phyloP scores from a whole-genome alignment of 768 basidiomycete genomes.

The Russula earlei region DNA sequence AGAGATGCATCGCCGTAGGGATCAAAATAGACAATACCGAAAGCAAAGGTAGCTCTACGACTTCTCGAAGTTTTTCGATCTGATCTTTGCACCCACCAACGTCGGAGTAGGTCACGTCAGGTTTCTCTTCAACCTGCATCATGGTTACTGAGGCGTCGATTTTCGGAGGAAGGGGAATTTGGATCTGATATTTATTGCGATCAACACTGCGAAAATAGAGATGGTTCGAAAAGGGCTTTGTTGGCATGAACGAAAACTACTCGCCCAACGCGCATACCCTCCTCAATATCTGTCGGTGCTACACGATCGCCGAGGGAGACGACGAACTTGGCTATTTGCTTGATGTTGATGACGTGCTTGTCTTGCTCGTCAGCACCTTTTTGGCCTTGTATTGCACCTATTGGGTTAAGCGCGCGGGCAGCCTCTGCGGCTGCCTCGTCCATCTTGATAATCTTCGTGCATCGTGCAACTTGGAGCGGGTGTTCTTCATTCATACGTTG shows the following conservation, averaged over 20 bases:
- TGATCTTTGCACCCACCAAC: slow-evolving; percentile 99
- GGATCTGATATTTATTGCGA: slow-evolving; percentile 95
- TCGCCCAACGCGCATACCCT: slow-evolving; percentile 99
- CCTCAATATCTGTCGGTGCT: slow-evolving; percentile 96
- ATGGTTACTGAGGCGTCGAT: slow-evolving; percentile 99
- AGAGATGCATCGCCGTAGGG: background rate
- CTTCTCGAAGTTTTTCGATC: slow-evolving; percentile 97
- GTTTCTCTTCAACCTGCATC: slow-evolving; percentile 99
- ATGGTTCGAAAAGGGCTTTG: background rate
- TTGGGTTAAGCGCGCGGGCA: slow-evolving; percentile 69
- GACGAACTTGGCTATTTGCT: slow-evolving; percentile 99
- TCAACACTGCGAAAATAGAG: slow-evolving; percentile 55
- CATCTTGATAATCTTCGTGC: slow-evolving; percentile 94
- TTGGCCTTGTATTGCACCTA: slow-evolving; percentile 71
- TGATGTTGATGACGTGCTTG: slow-evolving; percentile 99
- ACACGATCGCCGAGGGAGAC: slow-evolving; percentile 95
- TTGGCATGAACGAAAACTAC: slow-evolving; percentile 25
- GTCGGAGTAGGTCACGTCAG: slow-evolving; percentile 96
- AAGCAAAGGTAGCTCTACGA: slow-evolving; percentile 92
- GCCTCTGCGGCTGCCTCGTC: slow-evolving; percentile 68
- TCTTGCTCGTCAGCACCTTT: slow-evolving; percentile 98
- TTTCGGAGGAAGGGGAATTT: slow-evolving; percentile 96
- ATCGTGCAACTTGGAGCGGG: slow-evolving; percentile 92
- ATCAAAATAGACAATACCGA: slow-evolving; percentile 47
- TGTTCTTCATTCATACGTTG: slow-evolving; percentile 89